phyloP scores from a whole-genome alignment of 371 early-diverging fungal genomes.

The Racocetra persica region DNA sequence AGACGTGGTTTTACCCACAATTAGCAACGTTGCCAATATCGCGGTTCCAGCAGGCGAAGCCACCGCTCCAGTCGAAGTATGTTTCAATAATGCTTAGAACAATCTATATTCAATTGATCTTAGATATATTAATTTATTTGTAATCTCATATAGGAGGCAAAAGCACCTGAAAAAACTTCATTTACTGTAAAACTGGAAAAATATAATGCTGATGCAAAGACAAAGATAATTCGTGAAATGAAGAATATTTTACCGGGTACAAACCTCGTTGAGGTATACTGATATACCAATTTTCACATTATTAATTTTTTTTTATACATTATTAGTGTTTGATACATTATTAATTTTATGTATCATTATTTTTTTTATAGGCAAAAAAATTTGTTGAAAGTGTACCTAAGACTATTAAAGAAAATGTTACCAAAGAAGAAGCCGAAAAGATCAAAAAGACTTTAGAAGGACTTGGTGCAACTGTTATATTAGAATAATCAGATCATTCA shows the following conservation, averaged over 20 bases:
- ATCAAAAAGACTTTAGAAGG: conserved; percentile 94
- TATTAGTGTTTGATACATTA: background rate
- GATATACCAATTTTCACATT: background rate
- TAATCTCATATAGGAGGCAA: conserved; percentile 64
- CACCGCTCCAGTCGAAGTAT: conserved; percentile 62
- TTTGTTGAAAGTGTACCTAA: conserved; percentile 98
- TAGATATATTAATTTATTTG: too few species aligned
- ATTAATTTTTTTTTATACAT: background rate
- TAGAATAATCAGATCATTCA: conserved; percentile 73
- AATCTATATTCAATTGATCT: too few species aligned
- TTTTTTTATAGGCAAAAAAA: conserved; percentile 85
- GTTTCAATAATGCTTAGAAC: background rate
- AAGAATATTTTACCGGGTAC: conserved; percentile 91
- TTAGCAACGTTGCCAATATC: conserved; percentile 70
- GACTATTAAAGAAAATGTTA: conserved; percentile 87
- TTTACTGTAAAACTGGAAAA: conserved; percentile 96
- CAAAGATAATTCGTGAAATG: conserved; percentile 98
- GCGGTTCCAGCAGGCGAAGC: conserved; percentile 66
- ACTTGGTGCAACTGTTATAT: conserved; percentile 88
- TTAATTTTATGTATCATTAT: background rate
- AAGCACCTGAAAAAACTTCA: conserved; percentile 89
- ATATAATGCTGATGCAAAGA: conserved; percentile 94
- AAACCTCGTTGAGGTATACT: conserved; percentile 88
- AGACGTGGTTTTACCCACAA: conserved; percentile 89
- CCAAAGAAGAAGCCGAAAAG: conserved; percentile 98